A percentile compares a stretch with the other conserved stretches of the same genome.
Conservation (phyloP, 2,329 filamentous ascomycete species). For the Calonectria leucothoes region DNA sequence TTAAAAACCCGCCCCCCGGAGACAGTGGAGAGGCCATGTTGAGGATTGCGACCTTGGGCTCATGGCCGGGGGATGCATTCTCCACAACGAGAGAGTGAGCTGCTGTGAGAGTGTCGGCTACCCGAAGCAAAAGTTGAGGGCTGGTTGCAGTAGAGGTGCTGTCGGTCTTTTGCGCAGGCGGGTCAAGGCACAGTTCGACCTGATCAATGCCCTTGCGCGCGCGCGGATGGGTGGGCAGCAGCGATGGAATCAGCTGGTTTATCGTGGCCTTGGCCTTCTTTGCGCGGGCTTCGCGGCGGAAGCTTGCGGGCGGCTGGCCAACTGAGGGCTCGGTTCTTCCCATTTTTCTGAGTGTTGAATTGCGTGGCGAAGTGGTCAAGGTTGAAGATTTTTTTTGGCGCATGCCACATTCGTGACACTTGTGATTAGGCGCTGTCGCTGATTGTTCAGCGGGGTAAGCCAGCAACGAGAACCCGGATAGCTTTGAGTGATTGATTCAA, state of each 20-base stretch:
- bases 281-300: conserved; percentile 55
- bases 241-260: conserved; percentile 68
- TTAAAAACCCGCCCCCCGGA: conserved; percentile 70
- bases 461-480: neutral
- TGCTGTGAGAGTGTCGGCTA: conserved; percentile 65
- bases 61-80: neutral
- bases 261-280: conserved; percentile 68
- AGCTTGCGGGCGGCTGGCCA: conserved; percentile 36
- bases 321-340: conserved; percentile 40
- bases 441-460: neutral
- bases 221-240: conserved; percentile 54
- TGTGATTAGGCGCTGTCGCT: neutral
- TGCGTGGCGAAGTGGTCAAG: neutral
- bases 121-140: conserved; percentile 57
- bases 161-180: conserved; percentile 20
- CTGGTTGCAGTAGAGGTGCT: neutral
- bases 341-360: conserved; percentile 23
- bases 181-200: conserved; percentile 59
- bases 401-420: neutral
- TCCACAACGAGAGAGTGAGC: conserved; percentile 46
- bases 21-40: conserved; percentile 74
- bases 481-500: neutral
- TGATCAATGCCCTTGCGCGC: conserved; percentile 65
- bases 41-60: conserved; percentile 61
- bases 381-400: neutral